A percentile compares a stretch with the other conserved stretches of the same genome.
Evolutionary conservation across 805 yeast genomes (phyloP).

Genomic region (Brettanomyces anomalus): DNA sequence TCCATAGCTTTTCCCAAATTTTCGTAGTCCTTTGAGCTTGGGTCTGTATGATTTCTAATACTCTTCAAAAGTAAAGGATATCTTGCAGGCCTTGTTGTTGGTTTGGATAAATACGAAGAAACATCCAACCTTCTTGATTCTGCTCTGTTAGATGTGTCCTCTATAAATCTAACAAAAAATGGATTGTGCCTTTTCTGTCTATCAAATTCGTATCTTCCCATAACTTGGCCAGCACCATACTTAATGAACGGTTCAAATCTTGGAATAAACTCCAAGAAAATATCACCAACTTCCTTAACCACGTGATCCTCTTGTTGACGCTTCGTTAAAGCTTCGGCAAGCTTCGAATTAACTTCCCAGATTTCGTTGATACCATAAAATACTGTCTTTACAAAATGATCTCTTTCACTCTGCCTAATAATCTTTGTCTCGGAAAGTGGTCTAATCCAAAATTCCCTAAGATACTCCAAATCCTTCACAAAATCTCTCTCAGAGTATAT

Average conservation of each 20-base stretch:
- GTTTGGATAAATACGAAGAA: constrained; percentile 87
- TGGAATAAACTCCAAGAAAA: constrained; percentile 75
- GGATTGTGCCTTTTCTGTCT: constrained; percentile 87
- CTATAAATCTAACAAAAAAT: constrained; percentile 86
- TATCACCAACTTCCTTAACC: constrained; percentile 79
- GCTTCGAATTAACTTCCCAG: constrained; percentile 69
- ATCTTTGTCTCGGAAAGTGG: constrained; percentile 82
- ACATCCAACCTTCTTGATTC: constrained; percentile 86
- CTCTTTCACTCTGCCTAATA: constrained; percentile 83
- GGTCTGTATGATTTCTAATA: constrained; percentile 71
- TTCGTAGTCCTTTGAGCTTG: constrained; percentile 64
- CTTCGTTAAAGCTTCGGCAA: constrained; percentile 82
- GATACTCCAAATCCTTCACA: constrained; percentile 86
- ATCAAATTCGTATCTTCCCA: constrained; percentile 92
- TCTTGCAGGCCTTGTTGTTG: constrained; percentile 92
- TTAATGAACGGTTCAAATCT: constrained; percentile 86
- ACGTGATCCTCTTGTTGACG: constrained; percentile 83
- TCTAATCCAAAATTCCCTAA: constrained; percentile 89
- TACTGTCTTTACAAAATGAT: constrained; percentile 83
- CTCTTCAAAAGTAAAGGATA: constrained; percentile 81
- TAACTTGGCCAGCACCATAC: constrained; percentile 91
- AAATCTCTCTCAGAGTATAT: constrained; percentile 91
- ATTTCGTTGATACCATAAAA: constrained; percentile 87
- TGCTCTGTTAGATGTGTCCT: constrained; percentile 76
- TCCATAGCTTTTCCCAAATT: constrained; percentile 66